These are phyloP conservation scores for Hirschioporus abietinus DNA, from an alignment of 768 basidiomycete species.

Conservation along the genomic window DNA sequence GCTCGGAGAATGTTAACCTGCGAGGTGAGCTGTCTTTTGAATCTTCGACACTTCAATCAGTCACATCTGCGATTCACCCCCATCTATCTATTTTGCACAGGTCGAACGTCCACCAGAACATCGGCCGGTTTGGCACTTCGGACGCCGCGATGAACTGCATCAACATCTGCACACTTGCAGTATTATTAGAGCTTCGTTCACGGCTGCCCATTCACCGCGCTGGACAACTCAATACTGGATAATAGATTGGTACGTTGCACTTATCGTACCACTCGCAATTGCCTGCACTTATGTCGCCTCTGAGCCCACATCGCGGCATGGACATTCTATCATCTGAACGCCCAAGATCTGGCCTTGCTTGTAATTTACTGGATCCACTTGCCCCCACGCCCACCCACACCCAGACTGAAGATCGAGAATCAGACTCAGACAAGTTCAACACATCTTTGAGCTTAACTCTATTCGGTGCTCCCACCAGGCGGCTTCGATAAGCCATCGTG, in stretches of 20 bases:
- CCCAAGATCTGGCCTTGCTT: neutral
- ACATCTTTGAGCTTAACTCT: neutral
- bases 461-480: neutral
- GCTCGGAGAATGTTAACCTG: neutral
- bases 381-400: neutral
- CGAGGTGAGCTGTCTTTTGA: neutral
- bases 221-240: neutral
- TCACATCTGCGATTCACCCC: neutral
- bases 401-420: neutral
- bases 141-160: neutral
- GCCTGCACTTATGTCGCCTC: neutral
- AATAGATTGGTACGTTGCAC: neutral
- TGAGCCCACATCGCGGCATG: neutral
- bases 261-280: neutral
- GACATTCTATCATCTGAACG: neutral
- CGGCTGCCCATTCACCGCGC: neutral
- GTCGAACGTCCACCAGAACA: neutral
- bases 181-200: neutral
- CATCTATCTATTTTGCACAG: neutral
- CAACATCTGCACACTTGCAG: no score
- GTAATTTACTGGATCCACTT: neutral
- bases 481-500: neutral
- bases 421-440: neutral
- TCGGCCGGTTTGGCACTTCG: neutral
- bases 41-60: neutral